A percentile compares a stretch with the other conserved stretches of the same genome.
phyloP scores from a whole-genome alignment of 2,329 filamentous ascomycete species.

The Sporothrix brasiliensis region DNA sequence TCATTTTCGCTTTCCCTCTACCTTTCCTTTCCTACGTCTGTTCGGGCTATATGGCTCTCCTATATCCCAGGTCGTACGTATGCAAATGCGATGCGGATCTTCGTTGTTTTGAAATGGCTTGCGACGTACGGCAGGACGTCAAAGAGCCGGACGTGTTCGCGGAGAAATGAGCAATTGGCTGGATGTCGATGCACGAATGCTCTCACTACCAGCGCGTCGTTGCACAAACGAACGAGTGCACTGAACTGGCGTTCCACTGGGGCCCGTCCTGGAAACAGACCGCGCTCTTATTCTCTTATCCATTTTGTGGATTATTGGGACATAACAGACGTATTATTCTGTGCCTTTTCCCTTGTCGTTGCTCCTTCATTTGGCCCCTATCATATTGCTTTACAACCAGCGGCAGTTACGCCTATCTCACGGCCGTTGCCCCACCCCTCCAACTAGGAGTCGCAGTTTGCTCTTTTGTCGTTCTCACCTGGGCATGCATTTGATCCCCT shows the following conservation, averaged over 20 bases:
- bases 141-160: no score
- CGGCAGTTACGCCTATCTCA: conserved; percentile 11
- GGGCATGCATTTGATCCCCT: neutral
- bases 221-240: neutral
- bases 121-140: neutral
- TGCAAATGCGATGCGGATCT: neutral
- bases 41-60: neutral
- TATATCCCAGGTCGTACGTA: neutral
- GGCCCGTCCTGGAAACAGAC: neutral
- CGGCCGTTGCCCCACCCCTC: conserved; percentile 23
- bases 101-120: neutral
- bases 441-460: conserved; percentile 5
- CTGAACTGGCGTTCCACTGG: neutral
- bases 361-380: conserved; percentile 1
- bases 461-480: neutral
- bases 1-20: neutral
- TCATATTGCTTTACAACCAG: neutral
- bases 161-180: conserved; percentile 10
- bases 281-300: neutral
- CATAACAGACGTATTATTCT: conserved; percentile 6
- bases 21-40: neutral
- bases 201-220: neutral
- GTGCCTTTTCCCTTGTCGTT: neutral
- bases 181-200: conserved; percentile 13
- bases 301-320: conserved; percentile 19